These are phyloP conservation scores for Alternaria rosae DNA, from an alignment of 2,329 filamentous ascomycete species.

Conservation along the genomic window DNA sequence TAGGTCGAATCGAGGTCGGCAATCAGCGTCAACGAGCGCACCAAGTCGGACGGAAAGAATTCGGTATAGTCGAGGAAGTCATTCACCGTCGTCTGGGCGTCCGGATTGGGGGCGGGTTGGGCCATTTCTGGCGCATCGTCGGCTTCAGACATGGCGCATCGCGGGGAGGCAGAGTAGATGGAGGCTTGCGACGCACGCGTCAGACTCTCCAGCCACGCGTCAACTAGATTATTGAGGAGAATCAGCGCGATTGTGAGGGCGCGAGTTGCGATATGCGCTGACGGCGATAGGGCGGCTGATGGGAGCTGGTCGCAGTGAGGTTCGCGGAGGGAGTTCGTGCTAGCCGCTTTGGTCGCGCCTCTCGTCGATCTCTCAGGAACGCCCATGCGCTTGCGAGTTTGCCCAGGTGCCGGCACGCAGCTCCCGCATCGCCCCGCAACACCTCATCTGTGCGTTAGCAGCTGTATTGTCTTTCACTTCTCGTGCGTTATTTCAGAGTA, in stretches of 20 bases:
- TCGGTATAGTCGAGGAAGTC: conserved; percentile 75
- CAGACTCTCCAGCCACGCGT: conserved; percentile 51
- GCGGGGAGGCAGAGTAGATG: conserved; percentile 37
- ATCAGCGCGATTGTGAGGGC: conserved; percentile 37
- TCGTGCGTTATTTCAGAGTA: background rate
- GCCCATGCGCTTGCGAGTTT: background rate
- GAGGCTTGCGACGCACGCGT: conserved; percentile 47
- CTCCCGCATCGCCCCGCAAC: background rate
- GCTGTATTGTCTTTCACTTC: background rate
- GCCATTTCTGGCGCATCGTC: conserved; percentile 42
- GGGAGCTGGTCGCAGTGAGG: conserved; percentile 16
- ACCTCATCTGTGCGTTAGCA: background rate
- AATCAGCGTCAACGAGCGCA: conserved; percentile 69
- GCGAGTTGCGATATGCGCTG: conserved; percentile 23
- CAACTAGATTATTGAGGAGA: conserved; percentile 38
- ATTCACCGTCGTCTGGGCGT: conserved; percentile 70
- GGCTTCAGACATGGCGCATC: conserved; percentile 50
- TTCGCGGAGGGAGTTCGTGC: conserved; percentile 1
- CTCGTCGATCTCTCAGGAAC: conserved; percentile 10
- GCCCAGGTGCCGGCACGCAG: background rate
- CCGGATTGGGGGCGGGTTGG: conserved; percentile 63
- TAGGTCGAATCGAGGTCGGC: conserved; percentile 59
- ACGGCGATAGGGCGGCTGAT: conserved; percentile 13
- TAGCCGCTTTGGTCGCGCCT: conserved; percentile 15
- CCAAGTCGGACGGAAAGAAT: conserved; percentile 70